Evolutionary conservation across 2,329 filamentous ascomycete genomes (phyloP).

Genomic region (Aspergillus vadensis): DNA sequence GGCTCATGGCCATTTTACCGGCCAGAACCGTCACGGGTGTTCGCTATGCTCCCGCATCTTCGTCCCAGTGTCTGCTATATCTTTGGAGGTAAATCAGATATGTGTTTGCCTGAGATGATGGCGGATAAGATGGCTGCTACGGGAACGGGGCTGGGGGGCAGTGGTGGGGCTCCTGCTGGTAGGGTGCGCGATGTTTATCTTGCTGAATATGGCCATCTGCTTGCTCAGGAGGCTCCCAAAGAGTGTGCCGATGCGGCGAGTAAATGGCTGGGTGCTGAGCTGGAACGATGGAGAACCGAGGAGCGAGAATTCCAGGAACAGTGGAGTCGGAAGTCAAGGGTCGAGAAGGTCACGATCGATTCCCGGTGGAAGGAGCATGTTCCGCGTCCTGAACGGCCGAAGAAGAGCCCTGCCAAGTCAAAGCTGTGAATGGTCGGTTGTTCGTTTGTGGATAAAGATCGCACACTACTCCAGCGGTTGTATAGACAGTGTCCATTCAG

Average conservation of each 20-base stretch:
- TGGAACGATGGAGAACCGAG: slow-evolving; percentile 59
- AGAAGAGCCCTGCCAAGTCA: slow-evolving; percentile 26
- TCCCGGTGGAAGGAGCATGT: slow-evolving; percentile 55
- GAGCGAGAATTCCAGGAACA: slow-evolving; percentile 57
- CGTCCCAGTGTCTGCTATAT: slow-evolving; percentile 51
- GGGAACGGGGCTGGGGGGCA: slow-evolving; percentile 43
- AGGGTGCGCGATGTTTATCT: slow-evolving; percentile 68
- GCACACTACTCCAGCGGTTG: background rate
- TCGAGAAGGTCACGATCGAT: slow-evolving; percentile 60
- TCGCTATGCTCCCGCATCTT: slow-evolving; percentile 44
- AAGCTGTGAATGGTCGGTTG: slow-evolving; percentile 28
- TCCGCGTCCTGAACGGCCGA: slow-evolving; percentile 32
- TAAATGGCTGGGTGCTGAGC: slow-evolving; percentile 59
- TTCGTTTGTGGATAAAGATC: background rate
- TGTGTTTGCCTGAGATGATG: slow-evolving; percentile 42
- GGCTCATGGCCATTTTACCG: slow-evolving; percentile 48
- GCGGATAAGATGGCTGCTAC: slow-evolving; percentile 46
- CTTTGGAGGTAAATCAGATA: slow-evolving; percentile 47
- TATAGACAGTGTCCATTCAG: background rate
- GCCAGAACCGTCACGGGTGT: slow-evolving; percentile 43
- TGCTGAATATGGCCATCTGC: slow-evolving; percentile 70
- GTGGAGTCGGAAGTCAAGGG: slow-evolving; percentile 54
- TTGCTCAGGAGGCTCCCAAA: slow-evolving; percentile 76
- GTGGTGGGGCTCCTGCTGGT: slow-evolving; percentile 63
- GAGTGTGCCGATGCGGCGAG: slow-evolving; percentile 65